Base-by-base conservation (phyloP, 805 yeast genomes). In the Monosporozyma siamensis region DNA sequence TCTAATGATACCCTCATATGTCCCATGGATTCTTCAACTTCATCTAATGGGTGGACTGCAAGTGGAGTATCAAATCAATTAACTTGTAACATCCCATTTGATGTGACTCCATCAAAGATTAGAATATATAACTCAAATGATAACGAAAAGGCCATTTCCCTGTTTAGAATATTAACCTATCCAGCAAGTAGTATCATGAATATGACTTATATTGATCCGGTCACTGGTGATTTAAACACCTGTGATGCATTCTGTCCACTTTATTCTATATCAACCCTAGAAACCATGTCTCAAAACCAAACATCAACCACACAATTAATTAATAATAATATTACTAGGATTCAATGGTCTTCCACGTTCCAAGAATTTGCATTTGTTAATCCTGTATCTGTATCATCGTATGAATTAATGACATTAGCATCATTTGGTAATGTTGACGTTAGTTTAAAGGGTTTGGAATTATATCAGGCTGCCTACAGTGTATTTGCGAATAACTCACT, bases 231-330 rank as follows among this genome's bases (percentile, higher is more conserved):
- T n/a, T 40, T 72, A 3, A 58, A 64, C 12, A 65, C 66, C 55
- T 92, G 98, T 68, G 95, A 88, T 60, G 94, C 95, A 1, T 81
- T 76, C 73, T 92, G 98, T 62, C 95, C 96, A 1, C 66, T 90
- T 21, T 63, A 72, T 1, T 68, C 69, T 23, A 58, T 60, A 10
- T 44, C 68, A 0, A 54, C 59, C 2, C 58, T 81, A 38, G 34
- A 53, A 26, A 11, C 43, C 11, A 53, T 64, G 11, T 45, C 55
- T 17, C 55, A 61, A 4, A 53, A 56, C 7, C 45, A 59, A 7
- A 48, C 56, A 2, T 44, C 48, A 4, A 53, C 44, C 24, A 37
- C 40, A n/a, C n/a, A 35, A 45, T 35, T 48, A 48, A 56, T 54
- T 48, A 62, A 55, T 30, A 63, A 65, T 34, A 66, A 66, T 14